Base-by-base conservation (phyloP, 176 grass and related monocot genomes). In the Musa acuminata region DNA sequence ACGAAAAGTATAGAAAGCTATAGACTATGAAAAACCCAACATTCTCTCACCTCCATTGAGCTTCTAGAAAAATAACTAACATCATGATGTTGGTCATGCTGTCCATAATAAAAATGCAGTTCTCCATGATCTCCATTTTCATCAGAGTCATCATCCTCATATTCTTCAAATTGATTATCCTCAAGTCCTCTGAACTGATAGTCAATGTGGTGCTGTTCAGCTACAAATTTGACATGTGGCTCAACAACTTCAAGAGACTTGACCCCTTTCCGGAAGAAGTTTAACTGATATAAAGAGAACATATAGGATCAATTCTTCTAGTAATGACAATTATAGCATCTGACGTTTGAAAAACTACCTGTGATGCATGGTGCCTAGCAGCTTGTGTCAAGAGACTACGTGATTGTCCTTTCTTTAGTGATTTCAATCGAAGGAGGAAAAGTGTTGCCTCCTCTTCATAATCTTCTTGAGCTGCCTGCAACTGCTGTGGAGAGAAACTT, bases 361-460 rank as follows among this genome's bases (percentile, higher is more conserved):
- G 95, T 71, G 90, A 84, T 82, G 95, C 90, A 91, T 99, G 86
- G 77, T 99, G 95, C 11, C 95, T 88, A 72, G 95, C 84, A 76
- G 95, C 95, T 84, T 99, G 95, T 55, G 88, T 99, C 62, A 99
- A 79, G 83, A 99, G 87, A 80, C 95, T 99, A 25, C 81, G 69
- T 62, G 87, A 91, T 84, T 91, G 95, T 50, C 95, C 95, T 94
- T 99, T 90, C 69, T 91, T 92, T 74, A 99, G 77, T 52, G 95
- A 99, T 79, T 94, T 99, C 77, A 99, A 85, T 11, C 94, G 87
- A 80, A 98, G 93, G 69, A 93, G 79, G 71, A 98, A 93, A 68
- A 98, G 82, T 23, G 90, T 80, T 16, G 90, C 84, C 71, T 85
- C 84, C 58, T 98, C 94, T 83, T 91, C 85, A 79, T 93, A 93